Evolutionary conservation across 306 rosid genomes (phyloP), one percentile per base, ranked within the genome.

Genomic region (Citrullus colocynthis): DNA sequence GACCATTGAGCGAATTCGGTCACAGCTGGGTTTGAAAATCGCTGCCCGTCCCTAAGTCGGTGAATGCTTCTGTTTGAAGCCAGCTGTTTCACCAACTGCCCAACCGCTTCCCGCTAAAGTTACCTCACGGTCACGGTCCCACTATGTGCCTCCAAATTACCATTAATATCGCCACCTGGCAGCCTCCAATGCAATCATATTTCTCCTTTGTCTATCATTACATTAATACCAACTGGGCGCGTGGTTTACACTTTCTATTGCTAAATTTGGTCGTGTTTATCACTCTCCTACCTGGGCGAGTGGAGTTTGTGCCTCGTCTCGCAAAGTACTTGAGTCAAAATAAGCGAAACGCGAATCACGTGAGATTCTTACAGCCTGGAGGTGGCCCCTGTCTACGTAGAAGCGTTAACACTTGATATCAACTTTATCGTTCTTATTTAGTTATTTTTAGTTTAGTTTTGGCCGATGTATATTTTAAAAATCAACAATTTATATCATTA

Each of bases 361-460:
- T 86, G 97, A 88, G 96, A 95, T 89, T 88, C 97, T 85, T 70
- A 85, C 97, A 95, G 99, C 72, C 97, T 95, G 99, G 83, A 52
- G 18, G 88, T 87, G 96, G 99, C 6, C 87, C 97, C 96, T 30
- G 83, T 85, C 75, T 79, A 86, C 91, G 92, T 87, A 89, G 41
- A 28, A 36, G 82, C 78, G 81, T 89, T 84, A 75, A 85, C 82
- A 87, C 13, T 42, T 44, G 7, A 2, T 44, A 7, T 84, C 85
- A 72, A 36, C 49, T 75, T 72, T 61, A 1, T 42, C 2, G 48
- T 42, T 66, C 2, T 66, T 39, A 39, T 32, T 32, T 32, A 32
- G 36, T 32, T 32, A 32, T 66, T 66, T 39, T 15, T 56, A 34
- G 6, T 61, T 24, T 59, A 24, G 2, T 2, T 44, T 44, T 44